Percentiles rank a stretch among this genome's conserved stretches.
These are phyloP conservation scores for Pythium vanterpoolii DNA, from an alignment of 352 stramenopile species.

Conservation along the genomic window DNA sequence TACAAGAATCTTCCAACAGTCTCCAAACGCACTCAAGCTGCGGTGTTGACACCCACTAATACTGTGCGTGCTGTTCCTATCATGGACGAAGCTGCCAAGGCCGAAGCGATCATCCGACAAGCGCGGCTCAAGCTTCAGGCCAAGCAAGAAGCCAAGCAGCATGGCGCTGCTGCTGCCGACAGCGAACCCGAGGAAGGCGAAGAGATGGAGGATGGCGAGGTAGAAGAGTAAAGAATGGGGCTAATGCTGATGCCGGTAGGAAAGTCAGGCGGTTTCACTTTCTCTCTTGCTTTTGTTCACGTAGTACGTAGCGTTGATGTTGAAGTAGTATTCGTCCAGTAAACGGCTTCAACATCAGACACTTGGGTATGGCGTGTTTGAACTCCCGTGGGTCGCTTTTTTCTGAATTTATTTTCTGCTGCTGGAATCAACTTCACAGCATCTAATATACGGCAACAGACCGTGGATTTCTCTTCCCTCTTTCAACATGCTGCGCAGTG, in stretches of 20 bases:
- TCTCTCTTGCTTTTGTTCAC: background rate
- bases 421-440: too few species aligned
- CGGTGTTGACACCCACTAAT: background rate
- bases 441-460: background rate
- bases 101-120: slow-evolving; percentile 69
- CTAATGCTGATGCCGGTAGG: too few species aligned
- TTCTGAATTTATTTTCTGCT: background rate
- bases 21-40: slow-evolving; percentile 3
- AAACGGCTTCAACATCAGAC: background rate
- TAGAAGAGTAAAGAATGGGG: slow-evolving; percentile 31
- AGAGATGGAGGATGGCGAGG: slow-evolving; percentile 39
- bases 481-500: background rate
- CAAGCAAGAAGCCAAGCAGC: slow-evolving; percentile 29
- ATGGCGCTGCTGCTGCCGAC: slow-evolving; percentile 13
- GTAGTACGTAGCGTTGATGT: background rate
- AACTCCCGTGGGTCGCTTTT: background rate
- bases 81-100: slow-evolving; percentile 49
- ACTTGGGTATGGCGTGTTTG: too few species aligned
- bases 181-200: slow-evolving; percentile 61
- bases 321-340: background rate
- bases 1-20: slow-evolving; percentile 17
- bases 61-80: slow-evolving; percentile 12
- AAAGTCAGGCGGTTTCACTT: background rate
- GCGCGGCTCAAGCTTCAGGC: slow-evolving; percentile 53
- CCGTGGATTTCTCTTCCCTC: background rate